Base-by-base conservation (phyloP, 2,329 filamentous ascomycete species). In the Calonectria pseudoturangicola region DNA sequence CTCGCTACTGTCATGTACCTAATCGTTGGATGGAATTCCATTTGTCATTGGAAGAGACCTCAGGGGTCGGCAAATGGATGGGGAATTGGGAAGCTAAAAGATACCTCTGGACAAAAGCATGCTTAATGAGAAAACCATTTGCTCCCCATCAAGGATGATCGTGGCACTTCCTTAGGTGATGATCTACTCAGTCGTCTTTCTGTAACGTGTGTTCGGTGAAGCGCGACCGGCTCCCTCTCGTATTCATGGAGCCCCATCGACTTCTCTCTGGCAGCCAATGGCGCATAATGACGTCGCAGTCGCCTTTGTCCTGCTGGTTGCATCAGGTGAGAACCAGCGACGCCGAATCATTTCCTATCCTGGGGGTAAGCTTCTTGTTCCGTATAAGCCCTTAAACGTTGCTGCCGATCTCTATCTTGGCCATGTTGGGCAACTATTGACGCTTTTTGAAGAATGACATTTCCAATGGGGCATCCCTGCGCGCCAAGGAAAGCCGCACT, bases 101-200 rank as follows among this genome's bases (percentile, higher is more conserved):
- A 79, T 77, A 76, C 76, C 76, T 80, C 71, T 77, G 77, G 76
- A 79, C 73, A 77, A 79, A 76, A 75, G 73, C 73, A 78, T 77
- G 77, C 66, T 78, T 77, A 79, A 80, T 78, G 66, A 79, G 64
- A 77, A 76, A 67, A 33, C 41, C 45, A 56, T 63, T 71, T 47
- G 47, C 33, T 56, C 70, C 63, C 70, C 73, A 72, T 66, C 62
- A 58, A 66, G 50, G 69, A 66, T 66, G 21, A 68, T 30, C 41
- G 10, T 16, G 41, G 21, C 25, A n/a, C 66, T 43, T 39, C n/a
- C 30, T 65, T 33, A 33, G 47, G 64, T 43, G 36, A 45, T 60
- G 69, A 74, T 70, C 50, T 65, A 43, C 51, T 51, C 41, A 56
- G 71, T 71, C 64, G 56, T 39, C 51, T 47, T 65, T 21, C 56